phyloP scores from a whole-genome alignment of 1,139 yeast genomes.

The Magnusiomyces tetraspermus region DNA sequence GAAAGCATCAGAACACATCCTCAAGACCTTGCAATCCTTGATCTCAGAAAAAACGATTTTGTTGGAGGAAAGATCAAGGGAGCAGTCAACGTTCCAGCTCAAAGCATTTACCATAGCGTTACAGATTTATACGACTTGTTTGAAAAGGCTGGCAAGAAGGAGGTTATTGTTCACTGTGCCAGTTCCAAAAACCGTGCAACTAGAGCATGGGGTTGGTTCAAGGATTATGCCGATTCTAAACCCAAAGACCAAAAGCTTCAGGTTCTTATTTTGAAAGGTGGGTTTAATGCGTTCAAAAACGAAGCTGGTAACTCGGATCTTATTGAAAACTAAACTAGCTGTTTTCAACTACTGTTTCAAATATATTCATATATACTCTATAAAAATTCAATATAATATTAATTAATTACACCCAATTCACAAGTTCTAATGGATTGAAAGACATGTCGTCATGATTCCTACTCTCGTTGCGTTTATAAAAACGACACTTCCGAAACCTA shows the following conservation, averaged over 20 bases:
- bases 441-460: no score
- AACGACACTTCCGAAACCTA: constrained; percentile 2
- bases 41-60: constrained; percentile 22
- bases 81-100: constrained; percentile 24
- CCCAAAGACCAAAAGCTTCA: constrained; percentile 7
- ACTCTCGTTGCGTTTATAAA: not conserved
- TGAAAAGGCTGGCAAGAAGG: constrained; percentile 19
- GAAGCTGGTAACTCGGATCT: constrained; percentile 20
- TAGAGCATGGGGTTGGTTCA: constrained; percentile 22
- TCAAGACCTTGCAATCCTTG: constrained; percentile 19
- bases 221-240: constrained; percentile 16
- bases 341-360: not conserved
- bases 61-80: constrained; percentile 22
- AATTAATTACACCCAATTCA: no score
- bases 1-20: constrained; percentile 13
- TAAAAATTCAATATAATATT: no score
- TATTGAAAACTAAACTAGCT: constrained; percentile 18
- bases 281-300: constrained; percentile 21
- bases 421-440: no score
- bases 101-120: constrained; percentile 19
- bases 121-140: constrained; percentile 20
- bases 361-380: not conserved
- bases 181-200: constrained; percentile 21
- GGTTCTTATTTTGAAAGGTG: constrained; percentile 19
- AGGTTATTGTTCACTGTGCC: constrained; percentile 19